Percentiles rank a stretch among this genome's conserved stretches.
Evolutionary conservation across 2,329 filamentous ascomycete species (phyloP).

Genomic region (Colletotrichum costaricense): DNA sequence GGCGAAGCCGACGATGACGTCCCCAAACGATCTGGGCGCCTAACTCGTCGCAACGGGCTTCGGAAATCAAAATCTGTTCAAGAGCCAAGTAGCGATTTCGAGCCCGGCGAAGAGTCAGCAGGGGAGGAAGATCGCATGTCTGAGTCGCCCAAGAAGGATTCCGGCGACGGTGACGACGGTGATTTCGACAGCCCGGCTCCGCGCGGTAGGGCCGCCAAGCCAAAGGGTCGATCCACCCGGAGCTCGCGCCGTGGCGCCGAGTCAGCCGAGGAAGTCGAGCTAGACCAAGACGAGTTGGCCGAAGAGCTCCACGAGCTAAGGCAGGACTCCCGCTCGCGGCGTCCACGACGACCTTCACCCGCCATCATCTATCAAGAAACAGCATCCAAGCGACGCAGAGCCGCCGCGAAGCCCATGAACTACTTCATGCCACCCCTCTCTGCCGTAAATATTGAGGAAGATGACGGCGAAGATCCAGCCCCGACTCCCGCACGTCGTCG

Average conservation of each 20-base stretch:
- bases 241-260: conserved; percentile 61
- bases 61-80: conserved; percentile 60
- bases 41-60: conserved; percentile 56
- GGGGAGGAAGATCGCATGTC: conserved; percentile 61
- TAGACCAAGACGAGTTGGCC: conserved; percentile 73
- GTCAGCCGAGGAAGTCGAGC: conserved; percentile 66
- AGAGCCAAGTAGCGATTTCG: conserved; percentile 71
- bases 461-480: conserved; percentile 74
- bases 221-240: conserved; percentile 55
- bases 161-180: conserved; percentile 53
- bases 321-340: conserved; percentile 63
- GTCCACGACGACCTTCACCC: conserved; percentile 63
- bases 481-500: conserved; percentile 77
- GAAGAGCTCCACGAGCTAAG: conserved; percentile 74
- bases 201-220: conserved; percentile 56
- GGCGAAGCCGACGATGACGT: conserved; percentile 41
- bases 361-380: conserved; percentile 70
- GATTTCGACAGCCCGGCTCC: conserved; percentile 62
- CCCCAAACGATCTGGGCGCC: conserved; percentile 52
- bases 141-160: conserved; percentile 48
- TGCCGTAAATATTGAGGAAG: conserved; percentile 74
- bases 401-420: conserved; percentile 76
- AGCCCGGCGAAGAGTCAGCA: conserved; percentile 69
- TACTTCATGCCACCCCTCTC: conserved; percentile 85
- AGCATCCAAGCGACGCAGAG: conserved; percentile 61